Evolutionary conservation across 768 basidiomycete species (phyloP).

Genomic region (Chalciporus piperatus): DNA sequence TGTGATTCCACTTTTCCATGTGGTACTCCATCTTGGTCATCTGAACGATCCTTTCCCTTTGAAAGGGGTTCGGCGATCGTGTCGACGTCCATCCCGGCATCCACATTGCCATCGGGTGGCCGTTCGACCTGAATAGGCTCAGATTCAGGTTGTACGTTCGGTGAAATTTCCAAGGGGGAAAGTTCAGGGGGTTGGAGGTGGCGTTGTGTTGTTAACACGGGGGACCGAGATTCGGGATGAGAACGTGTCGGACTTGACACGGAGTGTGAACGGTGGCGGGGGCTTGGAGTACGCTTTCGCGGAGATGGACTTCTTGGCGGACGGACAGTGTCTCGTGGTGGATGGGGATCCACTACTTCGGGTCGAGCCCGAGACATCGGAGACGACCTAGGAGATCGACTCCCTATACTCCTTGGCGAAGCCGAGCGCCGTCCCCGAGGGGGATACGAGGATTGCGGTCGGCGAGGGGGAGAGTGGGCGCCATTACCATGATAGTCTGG

Average conservation of each 20-base stretch:
- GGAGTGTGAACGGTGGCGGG: constrained; percentile 4
- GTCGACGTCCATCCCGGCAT: constrained; percentile 6
- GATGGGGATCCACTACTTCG: constrained; percentile 10
- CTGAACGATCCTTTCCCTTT: constrained; percentile 16
- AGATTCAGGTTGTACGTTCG: background rate
- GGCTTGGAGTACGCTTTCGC: constrained; percentile 13
- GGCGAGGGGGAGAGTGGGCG: constrained; percentile 11
- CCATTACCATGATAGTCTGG: constrained; percentile 16
- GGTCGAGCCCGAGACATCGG: constrained; percentile 11
- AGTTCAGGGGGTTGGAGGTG: background rate
- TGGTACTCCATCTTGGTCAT: constrained; percentile 14
- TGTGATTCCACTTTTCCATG: constrained; percentile 23
- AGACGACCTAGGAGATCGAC: constrained; percentile 23
- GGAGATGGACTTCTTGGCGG: constrained; percentile 13
- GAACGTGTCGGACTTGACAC: constrained; percentile 12
- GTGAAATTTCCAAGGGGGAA: background rate
- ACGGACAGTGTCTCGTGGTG: constrained; percentile 11
- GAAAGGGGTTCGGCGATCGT: constrained; percentile 1
- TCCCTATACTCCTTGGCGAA: constrained; percentile 20
- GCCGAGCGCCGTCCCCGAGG: constrained; percentile 21
- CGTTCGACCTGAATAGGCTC: constrained; percentile 5
- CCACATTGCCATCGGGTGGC: background rate
- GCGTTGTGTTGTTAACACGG: background rate
- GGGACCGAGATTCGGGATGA: constrained; percentile 1
- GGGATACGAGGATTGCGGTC: constrained; percentile 10